Evolutionary conservation across 345 rosid species (phyloP).

Genomic region (Triadica sebifera): DNA sequence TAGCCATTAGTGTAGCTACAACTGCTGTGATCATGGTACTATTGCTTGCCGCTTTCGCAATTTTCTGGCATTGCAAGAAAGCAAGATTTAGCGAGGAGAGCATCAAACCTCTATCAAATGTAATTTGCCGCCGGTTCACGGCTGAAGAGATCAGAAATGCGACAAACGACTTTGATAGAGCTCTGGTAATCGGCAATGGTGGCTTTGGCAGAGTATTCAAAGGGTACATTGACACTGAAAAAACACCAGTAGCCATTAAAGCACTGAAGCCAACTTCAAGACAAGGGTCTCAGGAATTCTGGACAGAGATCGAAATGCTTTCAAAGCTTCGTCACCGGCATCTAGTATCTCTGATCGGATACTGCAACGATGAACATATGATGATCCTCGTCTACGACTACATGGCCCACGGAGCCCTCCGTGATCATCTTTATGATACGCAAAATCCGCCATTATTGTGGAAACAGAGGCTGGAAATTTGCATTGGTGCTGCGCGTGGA

Average conservation of each 20-base stretch:
- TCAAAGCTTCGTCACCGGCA: slow-evolving; percentile 29
- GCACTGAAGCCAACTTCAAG: slow-evolving; percentile 32
- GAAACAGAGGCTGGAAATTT: slow-evolving; percentile 35
- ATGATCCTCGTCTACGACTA: slow-evolving; percentile 15
- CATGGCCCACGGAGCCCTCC: slow-evolving; percentile 35
- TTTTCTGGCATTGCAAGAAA: neutral
- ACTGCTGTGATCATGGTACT: neutral
- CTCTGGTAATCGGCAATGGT: slow-evolving; percentile 27
- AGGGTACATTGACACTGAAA: neutral
- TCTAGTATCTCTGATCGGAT: slow-evolving; percentile 4
- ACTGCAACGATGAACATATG: neutral
- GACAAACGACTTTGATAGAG: slow-evolving; percentile 29
- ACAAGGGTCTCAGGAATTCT: slow-evolving; percentile 34
- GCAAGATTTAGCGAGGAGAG: neutral
- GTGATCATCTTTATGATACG: slow-evolving; percentile 34
- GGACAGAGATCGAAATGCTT: slow-evolving; percentile 37
- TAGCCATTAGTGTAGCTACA: neutral
- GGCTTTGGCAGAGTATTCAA: slow-evolving; percentile 37
- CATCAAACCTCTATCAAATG: neutral
- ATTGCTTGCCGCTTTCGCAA: neutral
- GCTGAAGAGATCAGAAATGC: slow-evolving; percentile 32
- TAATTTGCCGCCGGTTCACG: slow-evolving; percentile 30
- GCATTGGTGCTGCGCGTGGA: slow-evolving; percentile 37
- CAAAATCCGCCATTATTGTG: slow-evolving; percentile 20
- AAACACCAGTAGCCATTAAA: slow-evolving; percentile 13